A percentile compares a stretch with the other conserved stretches of the same genome.
Evolutionary conservation across 2,329 filamentous ascomycete species (phyloP).

Genomic region (Trichophyton schoenleinii): DNA sequence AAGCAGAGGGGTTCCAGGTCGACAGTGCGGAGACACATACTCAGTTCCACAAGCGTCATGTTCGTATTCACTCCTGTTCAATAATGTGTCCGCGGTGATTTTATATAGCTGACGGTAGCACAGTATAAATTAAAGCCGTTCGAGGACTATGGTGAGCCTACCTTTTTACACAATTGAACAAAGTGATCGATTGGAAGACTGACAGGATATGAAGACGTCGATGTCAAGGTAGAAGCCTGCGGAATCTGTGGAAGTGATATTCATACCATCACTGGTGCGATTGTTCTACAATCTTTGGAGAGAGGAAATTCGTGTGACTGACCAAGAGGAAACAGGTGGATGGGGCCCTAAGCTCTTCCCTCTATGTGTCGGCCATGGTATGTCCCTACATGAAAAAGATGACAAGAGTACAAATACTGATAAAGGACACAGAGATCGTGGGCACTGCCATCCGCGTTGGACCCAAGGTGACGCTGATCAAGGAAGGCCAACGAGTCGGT

Average conservation of each 20-base stretch:
- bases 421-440: slow-evolving; percentile 45
- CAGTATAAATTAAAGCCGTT: slow-evolving; percentile 76
- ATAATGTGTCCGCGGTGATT: neutral
- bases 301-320: neutral
- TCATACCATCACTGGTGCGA: slow-evolving; percentile 47
- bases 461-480: slow-evolving; percentile 48
- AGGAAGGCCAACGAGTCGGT: slow-evolving; percentile 51
- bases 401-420: neutral
- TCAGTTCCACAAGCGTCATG: slow-evolving; percentile 45
- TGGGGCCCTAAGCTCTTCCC: slow-evolving; percentile 41
- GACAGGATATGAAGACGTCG: slow-evolving; percentile 42
- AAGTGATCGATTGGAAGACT: neutral
- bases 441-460: slow-evolving; percentile 57
- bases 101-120: neutral
- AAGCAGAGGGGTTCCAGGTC: slow-evolving; percentile 37
- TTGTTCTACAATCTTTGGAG: slow-evolving; percentile 6
- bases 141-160: slow-evolving; percentile 49
- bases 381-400: slow-evolving; percentile 1
- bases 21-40: slow-evolving; percentile 56
- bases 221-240: slow-evolving; percentile 73
- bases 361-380: slow-evolving; percentile 40
- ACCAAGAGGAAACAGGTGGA: slow-evolving; percentile 31
- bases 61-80: slow-evolving; percentile 20
- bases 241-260: slow-evolving; percentile 62
- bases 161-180: too few relatives aligned